phyloP scores from a whole-genome alignment of 371 early-diverging fungal species.

The Thermomucor indicae-seudaticae region DNA sequence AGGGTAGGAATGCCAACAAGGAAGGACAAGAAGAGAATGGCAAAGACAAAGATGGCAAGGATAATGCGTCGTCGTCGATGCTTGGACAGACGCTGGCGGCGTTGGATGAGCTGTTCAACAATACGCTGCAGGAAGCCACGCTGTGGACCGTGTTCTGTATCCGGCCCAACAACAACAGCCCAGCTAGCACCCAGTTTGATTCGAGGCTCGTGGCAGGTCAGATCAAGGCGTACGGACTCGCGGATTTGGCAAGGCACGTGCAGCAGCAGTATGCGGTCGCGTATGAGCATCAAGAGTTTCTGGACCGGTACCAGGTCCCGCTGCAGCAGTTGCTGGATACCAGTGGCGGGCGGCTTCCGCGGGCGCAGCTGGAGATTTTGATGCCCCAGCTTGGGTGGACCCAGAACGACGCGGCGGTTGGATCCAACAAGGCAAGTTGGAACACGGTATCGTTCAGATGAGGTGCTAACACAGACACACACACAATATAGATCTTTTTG shows the following conservation, averaged over 20 bases:
- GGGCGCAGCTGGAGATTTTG: constrained; percentile 57
- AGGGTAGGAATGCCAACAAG: constrained; percentile 7
- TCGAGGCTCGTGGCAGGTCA: constrained; percentile 54
- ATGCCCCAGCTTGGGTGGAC: constrained; percentile 64
- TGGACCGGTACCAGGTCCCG: constrained; percentile 63
- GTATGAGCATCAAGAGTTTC: constrained; percentile 58
- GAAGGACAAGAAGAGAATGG: constrained; percentile 3
- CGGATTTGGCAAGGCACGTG: constrained; percentile 45
- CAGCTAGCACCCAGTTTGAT: constrained; percentile 52
- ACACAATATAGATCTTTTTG: constrained; percentile 56
- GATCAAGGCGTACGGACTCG: constrained; percentile 47
- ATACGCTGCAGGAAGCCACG: constrained; percentile 75
- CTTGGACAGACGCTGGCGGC: constrained; percentile 70
- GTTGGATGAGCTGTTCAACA: constrained; percentile 73
- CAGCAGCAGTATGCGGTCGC: constrained; percentile 53
- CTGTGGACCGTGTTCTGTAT: constrained; percentile 87
- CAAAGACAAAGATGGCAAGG: background rate
- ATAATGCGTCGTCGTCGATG: constrained; percentile 12
- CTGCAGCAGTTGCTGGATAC: constrained; percentile 38
- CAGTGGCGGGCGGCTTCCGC: constrained; percentile 33
- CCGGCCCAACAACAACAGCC: constrained; percentile 62
- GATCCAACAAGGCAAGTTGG: constrained; percentile 48
- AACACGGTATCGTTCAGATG: background rate
- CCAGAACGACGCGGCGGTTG: constrained; percentile 61
- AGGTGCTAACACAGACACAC: background rate